Percentiles rank a stretch among this genome's conserved stretches.
These are phyloP conservation scores for Candida manassasensis DNA, from an alignment of 805 yeast genomes.

Conservation along the genomic window DNA sequence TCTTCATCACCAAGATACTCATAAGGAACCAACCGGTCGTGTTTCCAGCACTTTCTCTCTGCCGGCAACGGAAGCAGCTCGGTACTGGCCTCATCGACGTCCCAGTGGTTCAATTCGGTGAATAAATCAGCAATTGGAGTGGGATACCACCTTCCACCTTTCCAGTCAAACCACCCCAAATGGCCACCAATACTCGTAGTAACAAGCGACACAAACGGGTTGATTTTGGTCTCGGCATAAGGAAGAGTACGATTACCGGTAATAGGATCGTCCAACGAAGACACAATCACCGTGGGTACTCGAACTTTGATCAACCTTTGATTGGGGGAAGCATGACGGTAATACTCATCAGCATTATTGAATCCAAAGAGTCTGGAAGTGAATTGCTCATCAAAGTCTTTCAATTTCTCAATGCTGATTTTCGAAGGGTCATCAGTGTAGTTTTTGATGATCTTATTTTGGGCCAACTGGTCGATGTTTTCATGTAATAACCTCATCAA, in stretches of 20 bases:
- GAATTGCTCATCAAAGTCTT: constrained; percentile 57
- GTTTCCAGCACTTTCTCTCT: constrained; percentile 23
- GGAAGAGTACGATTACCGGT: constrained; percentile 53
- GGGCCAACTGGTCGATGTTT: constrained; percentile 21
- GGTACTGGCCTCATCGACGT: constrained; percentile 10
- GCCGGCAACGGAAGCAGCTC: not conserved
- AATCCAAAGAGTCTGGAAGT: constrained; percentile 63
- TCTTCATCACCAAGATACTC: too few species aligned
- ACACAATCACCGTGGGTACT: constrained; percentile 59
- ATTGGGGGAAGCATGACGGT: constrained; percentile 60
- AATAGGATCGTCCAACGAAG: constrained; percentile 66
- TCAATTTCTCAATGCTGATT: constrained; percentile 33
- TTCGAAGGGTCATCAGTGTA: constrained; percentile 26
- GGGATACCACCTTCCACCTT: constrained; percentile 35
- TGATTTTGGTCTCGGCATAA: constrained; percentile 39
- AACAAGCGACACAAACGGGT: constrained; percentile 55
- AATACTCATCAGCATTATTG: constrained; percentile 57
- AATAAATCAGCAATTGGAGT: constrained; percentile 32
- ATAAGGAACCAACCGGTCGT: constrained; percentile 24
- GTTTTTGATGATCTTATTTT: constrained; percentile 19
- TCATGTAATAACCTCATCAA: constrained; percentile 25
- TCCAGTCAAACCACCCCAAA: constrained; percentile 44
- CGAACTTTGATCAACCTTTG: constrained; percentile 50
- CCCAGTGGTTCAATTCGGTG: constrained; percentile 27
- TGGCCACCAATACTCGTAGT: constrained; percentile 72